These are phyloP conservation scores for Hemileccinum rubropunctum DNA, from an alignment of 768 basidiomycete genomes.

Conservation along the genomic window DNA sequence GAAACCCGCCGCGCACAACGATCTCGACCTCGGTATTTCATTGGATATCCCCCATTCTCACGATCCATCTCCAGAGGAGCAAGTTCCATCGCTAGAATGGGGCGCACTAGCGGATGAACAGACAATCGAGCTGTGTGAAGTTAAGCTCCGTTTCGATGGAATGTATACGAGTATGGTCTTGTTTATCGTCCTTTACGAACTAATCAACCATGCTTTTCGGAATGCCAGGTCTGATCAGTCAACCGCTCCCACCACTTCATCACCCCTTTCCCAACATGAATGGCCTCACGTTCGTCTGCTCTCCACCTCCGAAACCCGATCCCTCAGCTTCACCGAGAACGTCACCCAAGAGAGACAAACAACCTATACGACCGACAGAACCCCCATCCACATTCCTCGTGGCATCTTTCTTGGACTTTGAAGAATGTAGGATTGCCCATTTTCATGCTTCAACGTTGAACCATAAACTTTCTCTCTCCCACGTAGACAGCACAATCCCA, in stretches of 20 bases:
- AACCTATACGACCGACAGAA: conserved; percentile 22
- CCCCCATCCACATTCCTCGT: conserved; percentile 44
- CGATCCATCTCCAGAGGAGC: conserved; percentile 21
- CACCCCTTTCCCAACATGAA: conserved; percentile 36
- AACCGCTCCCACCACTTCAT: conserved; percentile 47
- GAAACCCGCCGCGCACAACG: conserved; percentile 26
- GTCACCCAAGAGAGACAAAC: conserved; percentile 29
- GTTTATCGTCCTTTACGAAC: not conserved
- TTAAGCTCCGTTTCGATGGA: conserved; percentile 50
- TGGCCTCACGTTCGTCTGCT: conserved; percentile 46
- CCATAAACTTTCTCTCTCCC: conserved; percentile 35
- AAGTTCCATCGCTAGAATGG: conserved; percentile 34
- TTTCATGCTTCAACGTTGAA: not conserved
- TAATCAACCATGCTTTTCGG: conserved; percentile 4
- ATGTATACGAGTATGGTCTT: conserved; percentile 39
- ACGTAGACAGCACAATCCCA: conserved; percentile 37
- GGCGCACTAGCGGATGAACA: conserved; percentile 61
- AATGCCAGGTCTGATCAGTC: conserved; percentile 38
- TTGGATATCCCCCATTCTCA: conserved; percentile 23
- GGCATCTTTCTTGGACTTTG: conserved; percentile 56
- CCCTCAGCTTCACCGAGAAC: conserved; percentile 23
- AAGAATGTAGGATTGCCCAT: conserved; percentile 47
- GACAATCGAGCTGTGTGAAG: conserved; percentile 59
- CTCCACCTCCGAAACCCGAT: conserved; percentile 31
- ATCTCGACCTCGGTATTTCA: conserved; percentile 41